Percentiles rank a stretch among this genome's conserved stretches.
phyloP scores from a whole-genome alignment of 306 rosid species.

The Trifolium repens region DNA sequence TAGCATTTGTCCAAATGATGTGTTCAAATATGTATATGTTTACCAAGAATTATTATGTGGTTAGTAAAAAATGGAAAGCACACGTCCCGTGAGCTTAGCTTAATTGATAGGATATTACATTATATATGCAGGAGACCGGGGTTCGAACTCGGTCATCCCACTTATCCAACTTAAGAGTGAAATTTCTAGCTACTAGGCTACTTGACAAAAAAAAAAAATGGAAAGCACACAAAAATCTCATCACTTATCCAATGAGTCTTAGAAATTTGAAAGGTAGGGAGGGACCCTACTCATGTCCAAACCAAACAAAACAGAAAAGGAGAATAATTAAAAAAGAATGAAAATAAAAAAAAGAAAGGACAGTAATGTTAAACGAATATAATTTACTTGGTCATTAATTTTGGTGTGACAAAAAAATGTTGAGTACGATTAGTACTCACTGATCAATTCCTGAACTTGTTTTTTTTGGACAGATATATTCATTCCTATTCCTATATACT shows the following conservation, averaged over 20 bases:
- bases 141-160: too few species aligned
- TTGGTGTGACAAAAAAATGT: constrained; percentile 17
- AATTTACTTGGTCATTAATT: background rate
- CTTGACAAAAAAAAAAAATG: too few species aligned
- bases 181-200: too few species aligned
- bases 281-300: constrained; percentile 48
- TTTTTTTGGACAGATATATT: background rate
- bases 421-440: background rate
- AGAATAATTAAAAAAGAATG: background rate
- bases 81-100: too few species aligned
- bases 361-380: constrained; percentile 7
- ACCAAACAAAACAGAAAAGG: constrained; percentile 9
- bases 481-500: background rate
- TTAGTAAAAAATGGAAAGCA: constrained; percentile 11
- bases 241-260: constrained; percentile 8
- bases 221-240: background rate
- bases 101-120: too few species aligned
- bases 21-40: too few species aligned
- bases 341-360: background rate
- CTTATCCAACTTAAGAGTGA: too few species aligned
- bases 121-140: too few species aligned
- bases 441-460: background rate
- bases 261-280: constrained; percentile 38
- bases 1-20: too few species aligned
- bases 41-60: too few species aligned